Base-by-base conservation (phyloP, 2,329 filamentous ascomycete genomes). In the Fusarium chuoi region DNA sequence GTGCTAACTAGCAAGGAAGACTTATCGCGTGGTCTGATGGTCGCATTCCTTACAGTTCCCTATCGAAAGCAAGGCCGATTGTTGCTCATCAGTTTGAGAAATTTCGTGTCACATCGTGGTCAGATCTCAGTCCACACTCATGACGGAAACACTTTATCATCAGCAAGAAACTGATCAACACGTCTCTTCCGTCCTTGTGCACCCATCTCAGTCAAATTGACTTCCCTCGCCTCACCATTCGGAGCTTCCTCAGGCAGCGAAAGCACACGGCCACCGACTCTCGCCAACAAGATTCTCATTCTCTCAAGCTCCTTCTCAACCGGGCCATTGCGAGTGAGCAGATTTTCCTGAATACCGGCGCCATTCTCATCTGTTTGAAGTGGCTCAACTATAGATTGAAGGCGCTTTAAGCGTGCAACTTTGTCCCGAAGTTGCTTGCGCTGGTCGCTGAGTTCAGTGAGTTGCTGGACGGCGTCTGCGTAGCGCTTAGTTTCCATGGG, bases 231-330 rank as follows among this genome's bases (percentile, higher is more conserved):
- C 9, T 44, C 15, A 1, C 62, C 42, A 51, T 68, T 68, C 2
- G 48, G 42, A 33, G 63, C 67, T 4, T 68, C 38, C 3, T 70
- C 58, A 9, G 77, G 73, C n/a, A 78, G 42, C 33, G 73, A 67
- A 45, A 76, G 60, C n/a, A 92, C 83, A 26, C 88, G 85, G 5
- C 86, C 88, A 9, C 87, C 86, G 1, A 92, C 89, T 33, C 90
- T 85, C 2, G 87, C 86, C 62, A 92, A 84, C 70, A 94, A 81
- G 73, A 91, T 84, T 39, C 90, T 87, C 87, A 92, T 93, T 70
- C 87, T 88, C 79, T 91, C 88, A 62, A 94, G 83, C 81, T 94
- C 92, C 60, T 84, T 84, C 78, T 92, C 91, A 15, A 94, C 80
- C 54, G 90, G 87, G 4, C 91, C 90, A 78, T 92, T 88, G 38